Evolutionary conservation across 768 basidiomycete species (phyloP).

Genomic region (Holtermanniella nyarrowii): DNA sequence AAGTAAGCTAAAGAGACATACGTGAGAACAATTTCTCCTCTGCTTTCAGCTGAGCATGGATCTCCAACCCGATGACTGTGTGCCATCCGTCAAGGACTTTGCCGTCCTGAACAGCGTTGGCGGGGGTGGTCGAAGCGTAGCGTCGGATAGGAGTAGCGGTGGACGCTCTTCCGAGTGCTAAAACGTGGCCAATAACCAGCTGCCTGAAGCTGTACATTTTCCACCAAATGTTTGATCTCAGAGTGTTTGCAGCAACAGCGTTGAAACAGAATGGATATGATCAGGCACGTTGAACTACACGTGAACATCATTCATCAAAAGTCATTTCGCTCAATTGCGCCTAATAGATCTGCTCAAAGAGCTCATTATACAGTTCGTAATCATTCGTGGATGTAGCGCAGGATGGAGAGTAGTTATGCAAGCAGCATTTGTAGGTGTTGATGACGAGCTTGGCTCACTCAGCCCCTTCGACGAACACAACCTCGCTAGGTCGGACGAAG

Average conservation of each 20-base stretch:
- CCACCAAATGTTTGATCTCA: background rate
- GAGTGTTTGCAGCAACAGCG: no score
- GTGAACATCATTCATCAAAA: no score
- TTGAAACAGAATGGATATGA: no score
- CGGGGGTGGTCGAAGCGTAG: background rate
- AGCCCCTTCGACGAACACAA: constrained; percentile 30
- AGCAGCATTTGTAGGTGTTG: no score
- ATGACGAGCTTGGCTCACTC: no score
- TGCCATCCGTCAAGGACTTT: constrained; percentile 73
- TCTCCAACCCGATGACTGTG: constrained; percentile 85
- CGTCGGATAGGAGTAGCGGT: background rate
- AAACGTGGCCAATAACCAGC: background rate
- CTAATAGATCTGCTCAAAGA: no score
- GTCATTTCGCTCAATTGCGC: no score
- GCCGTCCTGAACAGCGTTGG: no score
- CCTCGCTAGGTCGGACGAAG: constrained; percentile 33
- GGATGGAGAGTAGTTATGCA: no score
- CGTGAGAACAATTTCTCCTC: constrained; percentile 79
- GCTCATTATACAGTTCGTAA: no score
- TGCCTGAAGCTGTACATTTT: background rate
- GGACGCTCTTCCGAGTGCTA: background rate
- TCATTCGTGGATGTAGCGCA: no score
- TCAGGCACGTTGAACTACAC: no score
- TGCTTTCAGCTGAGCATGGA: constrained; percentile 87
- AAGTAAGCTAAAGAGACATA: constrained; percentile 33